Evolutionary conservation across 495 filamentous ascomycete genomes (phyloP).

Genomic region (Copromyces sp.): DNA sequence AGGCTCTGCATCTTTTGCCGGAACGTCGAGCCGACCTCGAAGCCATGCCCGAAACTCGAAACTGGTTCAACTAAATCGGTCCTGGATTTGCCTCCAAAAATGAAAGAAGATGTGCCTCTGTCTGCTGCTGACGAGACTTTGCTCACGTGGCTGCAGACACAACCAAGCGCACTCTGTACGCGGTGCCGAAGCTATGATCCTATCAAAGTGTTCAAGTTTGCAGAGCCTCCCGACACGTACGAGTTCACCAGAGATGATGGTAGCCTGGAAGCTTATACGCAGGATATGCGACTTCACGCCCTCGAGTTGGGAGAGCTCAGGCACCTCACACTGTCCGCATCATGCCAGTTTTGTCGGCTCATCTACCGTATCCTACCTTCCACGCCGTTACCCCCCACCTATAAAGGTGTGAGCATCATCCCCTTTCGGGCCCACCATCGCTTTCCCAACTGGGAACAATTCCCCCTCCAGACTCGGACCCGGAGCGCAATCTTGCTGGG

Average conservation of each 20-base stretch:
- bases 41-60: neutral
- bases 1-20: conserved; percentile 10
- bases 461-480: too few relatives aligned
- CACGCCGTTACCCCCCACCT: neutral
- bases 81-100: neutral
- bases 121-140: neutral
- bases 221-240: neutral
- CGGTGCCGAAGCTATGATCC: conserved; percentile 8
- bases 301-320: conserved; percentile 6
- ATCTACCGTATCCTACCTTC: conserved; percentile 10
- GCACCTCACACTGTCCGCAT: conserved; percentile 2
- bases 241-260: neutral
- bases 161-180: conserved; percentile 4
- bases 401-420: neutral
- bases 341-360: conserved; percentile 10
- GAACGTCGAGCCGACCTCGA: neutral
- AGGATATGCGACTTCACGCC: too few relatives aligned
- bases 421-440: conserved; percentile 4
- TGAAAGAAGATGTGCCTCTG: neutral
- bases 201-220: neutral
- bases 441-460: too few relatives aligned
- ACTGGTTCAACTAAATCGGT: too few relatives aligned
- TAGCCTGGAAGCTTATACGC: too few relatives aligned
- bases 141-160: neutral
- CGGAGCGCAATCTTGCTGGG: too few relatives aligned